These are phyloP conservation scores for Dillenia suffruticosa DNA, from an alignment of 164 flowering plant genomes.

Conservation along the genomic window DNA sequence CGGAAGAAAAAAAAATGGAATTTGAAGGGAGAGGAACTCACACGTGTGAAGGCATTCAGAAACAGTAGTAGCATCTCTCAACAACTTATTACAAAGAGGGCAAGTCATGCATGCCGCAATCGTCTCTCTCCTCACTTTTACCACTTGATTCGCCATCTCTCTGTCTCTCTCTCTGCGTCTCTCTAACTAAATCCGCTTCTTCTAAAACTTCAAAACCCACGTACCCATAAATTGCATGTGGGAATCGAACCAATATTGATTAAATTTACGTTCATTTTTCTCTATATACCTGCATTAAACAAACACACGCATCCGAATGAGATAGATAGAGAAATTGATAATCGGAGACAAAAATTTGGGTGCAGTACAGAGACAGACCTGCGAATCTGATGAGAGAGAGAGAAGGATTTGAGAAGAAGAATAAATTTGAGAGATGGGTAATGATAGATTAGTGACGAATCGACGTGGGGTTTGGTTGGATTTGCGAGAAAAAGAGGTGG, in stretches of 20 bases:
- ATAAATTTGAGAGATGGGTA: conserved; percentile 13
- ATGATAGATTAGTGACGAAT: conserved; percentile 18
- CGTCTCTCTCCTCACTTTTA: conserved; percentile 58
- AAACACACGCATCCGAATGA: background rate
- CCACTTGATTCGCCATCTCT: conserved; percentile 55
- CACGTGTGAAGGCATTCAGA: conserved; percentile 95
- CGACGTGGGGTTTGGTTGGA: conserved; percentile 29
- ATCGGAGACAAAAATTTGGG: too few species aligned
- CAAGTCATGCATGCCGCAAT: conserved; percentile 89
- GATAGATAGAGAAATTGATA: too few species aligned
- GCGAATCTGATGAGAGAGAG: too few species aligned
- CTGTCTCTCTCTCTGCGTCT: conserved; percentile 5
- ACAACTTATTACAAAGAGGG: conserved; percentile 73
- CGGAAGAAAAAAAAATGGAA: conserved; percentile 4
- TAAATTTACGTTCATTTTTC: conserved; percentile 29
- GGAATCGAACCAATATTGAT: conserved; percentile 8
- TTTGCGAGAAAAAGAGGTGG: conserved; percentile 3
- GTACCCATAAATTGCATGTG: conserved; percentile 39
- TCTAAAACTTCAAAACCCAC: conserved; percentile 12
- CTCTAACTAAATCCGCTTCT: background rate
- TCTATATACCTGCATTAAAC: conserved; percentile 28
- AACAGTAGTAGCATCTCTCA: conserved; percentile 84
- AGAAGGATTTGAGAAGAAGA: background rate
- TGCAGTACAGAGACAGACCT: too few species aligned
- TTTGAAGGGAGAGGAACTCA: conserved; percentile 25